These are phyloP conservation scores for Tephrocybe sp. DNA, from an alignment of 768 basidiomycete species.

Conservation along the genomic window DNA sequence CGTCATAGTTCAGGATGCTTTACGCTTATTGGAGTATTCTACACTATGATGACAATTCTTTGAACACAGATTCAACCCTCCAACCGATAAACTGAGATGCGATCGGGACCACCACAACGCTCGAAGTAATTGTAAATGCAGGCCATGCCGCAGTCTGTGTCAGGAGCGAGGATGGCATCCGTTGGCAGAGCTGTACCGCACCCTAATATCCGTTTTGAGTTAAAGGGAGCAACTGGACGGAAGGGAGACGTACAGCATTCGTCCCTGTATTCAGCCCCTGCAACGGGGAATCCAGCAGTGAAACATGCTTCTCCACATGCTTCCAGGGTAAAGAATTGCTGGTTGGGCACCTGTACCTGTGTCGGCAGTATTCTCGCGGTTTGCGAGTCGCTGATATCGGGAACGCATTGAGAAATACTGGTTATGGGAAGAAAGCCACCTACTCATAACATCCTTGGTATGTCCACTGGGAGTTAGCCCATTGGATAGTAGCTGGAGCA, in stretches of 20 bases:
- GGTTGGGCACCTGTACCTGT: too few species aligned
- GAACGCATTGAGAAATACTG: too few species aligned
- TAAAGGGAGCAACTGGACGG: neutral
- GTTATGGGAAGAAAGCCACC: too few species aligned
- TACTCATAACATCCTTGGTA: too few species aligned
- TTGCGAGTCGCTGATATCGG: too few species aligned
- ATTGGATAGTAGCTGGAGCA: too few species aligned
- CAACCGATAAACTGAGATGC: constrained; percentile 1
- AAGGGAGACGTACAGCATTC: neutral
- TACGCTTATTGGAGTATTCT: neutral
- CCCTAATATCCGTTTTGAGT: too few species aligned
- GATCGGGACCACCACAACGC: neutral
- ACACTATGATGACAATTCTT: too few species aligned
- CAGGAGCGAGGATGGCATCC: neutral
- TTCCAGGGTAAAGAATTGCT: too few species aligned
- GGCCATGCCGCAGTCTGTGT: constrained; percentile 5
- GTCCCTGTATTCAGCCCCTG: neutral
- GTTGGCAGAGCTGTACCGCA: neutral
- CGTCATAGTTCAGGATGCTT: constrained; percentile 16
- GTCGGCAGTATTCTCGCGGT: too few species aligned
- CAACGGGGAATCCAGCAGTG: neutral
- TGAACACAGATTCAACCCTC: too few species aligned
- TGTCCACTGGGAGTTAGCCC: too few species aligned
- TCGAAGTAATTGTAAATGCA: neutral
- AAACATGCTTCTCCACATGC: neutral